Evolutionary conservation across 106 monocot genomes (phyloP).

Genomic region (Dendrobium chrysotoxum): DNA sequence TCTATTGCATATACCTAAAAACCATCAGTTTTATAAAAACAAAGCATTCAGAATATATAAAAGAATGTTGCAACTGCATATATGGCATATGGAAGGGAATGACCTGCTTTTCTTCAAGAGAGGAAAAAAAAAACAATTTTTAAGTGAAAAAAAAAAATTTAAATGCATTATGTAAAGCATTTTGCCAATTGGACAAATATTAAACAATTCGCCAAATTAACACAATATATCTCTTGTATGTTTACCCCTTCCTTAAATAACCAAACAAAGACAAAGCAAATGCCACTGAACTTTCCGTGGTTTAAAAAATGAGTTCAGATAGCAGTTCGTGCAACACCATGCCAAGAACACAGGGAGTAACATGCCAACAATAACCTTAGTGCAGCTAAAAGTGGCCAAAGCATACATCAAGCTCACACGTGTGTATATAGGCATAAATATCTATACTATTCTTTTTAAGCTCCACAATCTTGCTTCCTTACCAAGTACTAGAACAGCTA

Average conservation of each 20-base stretch:
- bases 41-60: not conserved
- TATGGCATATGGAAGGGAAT: not conserved
- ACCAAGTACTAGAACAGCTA: not conserved
- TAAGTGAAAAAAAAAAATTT: not conserved
- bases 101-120: not conserved
- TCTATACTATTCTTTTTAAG: not conserved
- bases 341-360: not conserved
- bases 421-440: not conserved
- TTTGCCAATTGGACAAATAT: not conserved
- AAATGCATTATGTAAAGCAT: not conserved
- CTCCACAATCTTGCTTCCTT: not conserved
- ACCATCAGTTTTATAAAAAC: not conserved
- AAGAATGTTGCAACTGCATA: not conserved
- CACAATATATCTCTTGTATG: not conserved
- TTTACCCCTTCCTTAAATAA: not conserved
- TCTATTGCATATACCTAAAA: constrained; percentile 88
- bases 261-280: not conserved
- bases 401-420: not conserved
- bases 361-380: not conserved
- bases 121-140: not conserved
- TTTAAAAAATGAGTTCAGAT: not conserved
- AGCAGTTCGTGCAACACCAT: not conserved
- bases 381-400: not conserved
- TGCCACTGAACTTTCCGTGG: not conserved
- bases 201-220: not conserved